phyloP scores from a whole-genome alignment of 495 filamentous ascomycete genomes.

The Chaetomium tenue region DNA sequence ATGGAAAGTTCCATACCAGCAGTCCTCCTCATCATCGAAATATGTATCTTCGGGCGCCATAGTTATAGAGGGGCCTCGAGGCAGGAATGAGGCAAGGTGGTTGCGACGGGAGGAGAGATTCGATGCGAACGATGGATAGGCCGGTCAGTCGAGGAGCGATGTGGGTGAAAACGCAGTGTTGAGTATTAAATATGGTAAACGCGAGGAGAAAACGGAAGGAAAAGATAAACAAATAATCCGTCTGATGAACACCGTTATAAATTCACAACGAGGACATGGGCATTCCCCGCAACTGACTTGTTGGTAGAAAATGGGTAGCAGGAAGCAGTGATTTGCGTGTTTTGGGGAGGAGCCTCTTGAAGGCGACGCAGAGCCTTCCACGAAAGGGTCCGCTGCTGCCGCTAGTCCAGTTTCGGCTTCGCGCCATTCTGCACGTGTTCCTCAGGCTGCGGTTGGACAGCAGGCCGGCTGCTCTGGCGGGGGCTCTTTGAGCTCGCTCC shows the following conservation, averaged over 20 bases:
- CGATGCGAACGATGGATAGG: background rate
- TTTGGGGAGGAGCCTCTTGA: conserved; percentile 24
- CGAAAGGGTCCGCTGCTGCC: conserved; percentile 24
- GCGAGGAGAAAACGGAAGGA: conserved; percentile 11
- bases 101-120: conserved; percentile 15
- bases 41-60: conserved; percentile 90
- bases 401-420: conserved; percentile 26
- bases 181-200: conserved; percentile 25
- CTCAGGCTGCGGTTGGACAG: conserved; percentile 14
- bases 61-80: conserved; percentile 36
- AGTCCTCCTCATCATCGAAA: conserved; percentile 95
- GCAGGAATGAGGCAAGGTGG: conserved; percentile 14
- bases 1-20: conserved; percentile 59
- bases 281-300: conserved; percentile 17
- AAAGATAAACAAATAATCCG: conserved; percentile 25
- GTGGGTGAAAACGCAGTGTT: conserved; percentile 8
- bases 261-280: conserved; percentile 33
- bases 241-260: conserved; percentile 26
- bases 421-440: conserved; percentile 30
- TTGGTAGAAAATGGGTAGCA: conserved; percentile 8
- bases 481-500: too few species aligned
- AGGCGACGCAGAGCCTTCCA: conserved; percentile 40
- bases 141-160: background rate
- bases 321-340: conserved; percentile 18
- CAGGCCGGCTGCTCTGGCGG: background rate